Percentiles rank a stretch among this genome's conserved stretches.
These are phyloP conservation scores for Diaporthe australafricana DNA, from an alignment of 2,329 filamentous ascomycete genomes.

Conservation along the genomic window DNA sequence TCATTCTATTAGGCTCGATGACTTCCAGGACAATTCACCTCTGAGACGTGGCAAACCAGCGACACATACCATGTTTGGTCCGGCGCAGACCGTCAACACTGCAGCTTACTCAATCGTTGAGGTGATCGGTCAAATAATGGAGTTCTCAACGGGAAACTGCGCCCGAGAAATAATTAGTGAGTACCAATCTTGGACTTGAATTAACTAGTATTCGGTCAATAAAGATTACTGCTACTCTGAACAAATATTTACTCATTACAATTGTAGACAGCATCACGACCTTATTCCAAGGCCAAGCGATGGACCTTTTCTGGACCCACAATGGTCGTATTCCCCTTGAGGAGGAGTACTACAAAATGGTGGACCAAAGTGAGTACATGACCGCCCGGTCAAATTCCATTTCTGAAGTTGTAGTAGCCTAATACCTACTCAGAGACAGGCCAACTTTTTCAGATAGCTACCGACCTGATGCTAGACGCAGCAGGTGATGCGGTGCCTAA, in stretches of 20 bases:
- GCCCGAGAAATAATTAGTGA: background rate
- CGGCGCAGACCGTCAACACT: slow-evolving; percentile 6
- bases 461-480: background rate
- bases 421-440: background rate
- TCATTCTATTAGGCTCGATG: background rate
- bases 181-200: too few species aligned
- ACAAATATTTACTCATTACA: background rate
- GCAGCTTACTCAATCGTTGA: background rate
- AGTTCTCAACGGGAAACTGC: background rate
- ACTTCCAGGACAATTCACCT: slow-evolving; percentile 13
- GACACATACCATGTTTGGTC: background rate
- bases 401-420: too few species aligned
- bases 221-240: too few species aligned
- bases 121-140: slow-evolving; percentile 10
- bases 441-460: slow-evolving; percentile 5
- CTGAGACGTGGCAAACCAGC: background rate
- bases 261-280: background rate
- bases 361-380: background rate
- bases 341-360: slow-evolving; percentile 8
- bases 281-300: slow-evolving; percentile 1
- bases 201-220: too few species aligned
- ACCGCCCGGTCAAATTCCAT: background rate
- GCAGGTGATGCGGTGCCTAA: background rate
- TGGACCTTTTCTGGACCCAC: slow-evolving; percentile 16
- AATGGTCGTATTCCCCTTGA: background rate